phyloP scores from a whole-genome alignment of 1,284 basidiomycete species.

The Ganoderma leucocontextum region DNA sequence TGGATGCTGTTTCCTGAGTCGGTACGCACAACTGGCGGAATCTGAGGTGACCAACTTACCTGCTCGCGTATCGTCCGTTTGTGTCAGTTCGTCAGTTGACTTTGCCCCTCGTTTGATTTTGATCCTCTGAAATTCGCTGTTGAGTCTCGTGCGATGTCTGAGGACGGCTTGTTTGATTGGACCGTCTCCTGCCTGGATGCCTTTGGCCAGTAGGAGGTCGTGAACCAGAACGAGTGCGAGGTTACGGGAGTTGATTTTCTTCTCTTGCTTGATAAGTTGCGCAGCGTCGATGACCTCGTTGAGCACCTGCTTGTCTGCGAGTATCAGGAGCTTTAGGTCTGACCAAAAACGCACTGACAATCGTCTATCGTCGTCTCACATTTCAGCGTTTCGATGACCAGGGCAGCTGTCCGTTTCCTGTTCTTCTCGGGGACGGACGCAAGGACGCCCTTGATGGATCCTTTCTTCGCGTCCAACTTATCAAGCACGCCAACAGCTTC shows the following conservation, averaged over 20 bases:
- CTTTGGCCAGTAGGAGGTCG: constrained; percentile 81
- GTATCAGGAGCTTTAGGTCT: constrained; percentile 11
- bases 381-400: constrained; percentile 92
- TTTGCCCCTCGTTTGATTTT: constrained; percentile 82
- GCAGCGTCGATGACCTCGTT: constrained; percentile 69
- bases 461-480: constrained; percentile 84
- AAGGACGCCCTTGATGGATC: constrained; percentile 85
- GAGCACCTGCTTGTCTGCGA: constrained; percentile 74
- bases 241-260: constrained; percentile 75
- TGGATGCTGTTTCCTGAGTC: constrained; percentile 54
- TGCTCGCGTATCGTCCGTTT: constrained; percentile 64
- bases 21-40: background rate
- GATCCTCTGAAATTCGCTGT: constrained; percentile 84
- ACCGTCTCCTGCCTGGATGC: constrained; percentile 90
- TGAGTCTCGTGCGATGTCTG: constrained; percentile 88
- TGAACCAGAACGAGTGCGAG: constrained; percentile 87
- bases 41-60: constrained; percentile 49
- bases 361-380: constrained; percentile 60
- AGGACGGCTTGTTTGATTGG: constrained; percentile 85
- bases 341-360: background rate
- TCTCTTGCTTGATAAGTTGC: constrained; percentile 77
- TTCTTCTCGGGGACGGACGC: constrained; percentile 77
- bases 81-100: constrained; percentile 73
- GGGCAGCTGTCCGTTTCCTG: constrained; percentile 78
- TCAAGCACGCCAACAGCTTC: constrained; percentile 85